Evolutionary conservation across 768 basidiomycete species (phyloP).

Genomic region (Phlebiopsis gigantea): DNA sequence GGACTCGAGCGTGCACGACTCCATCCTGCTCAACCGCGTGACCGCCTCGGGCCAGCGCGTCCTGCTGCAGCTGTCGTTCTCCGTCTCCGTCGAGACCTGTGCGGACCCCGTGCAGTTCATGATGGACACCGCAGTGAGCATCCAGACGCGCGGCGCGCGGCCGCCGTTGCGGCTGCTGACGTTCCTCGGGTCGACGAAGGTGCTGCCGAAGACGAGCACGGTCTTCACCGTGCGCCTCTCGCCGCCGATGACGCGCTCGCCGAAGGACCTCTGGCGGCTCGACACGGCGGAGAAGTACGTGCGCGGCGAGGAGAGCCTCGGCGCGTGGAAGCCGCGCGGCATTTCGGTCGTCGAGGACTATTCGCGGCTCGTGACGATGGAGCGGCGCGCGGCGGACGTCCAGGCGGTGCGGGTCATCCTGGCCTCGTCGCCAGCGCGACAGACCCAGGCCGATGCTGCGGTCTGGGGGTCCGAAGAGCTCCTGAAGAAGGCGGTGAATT

Average conservation of each 20-base stretch:
- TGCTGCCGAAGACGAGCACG: conserved; percentile 73
- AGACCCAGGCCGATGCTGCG: conserved; percentile 45
- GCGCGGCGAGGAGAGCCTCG: conserved; percentile 81
- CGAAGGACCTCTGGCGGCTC: conserved; percentile 88
- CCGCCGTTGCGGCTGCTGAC: conserved; percentile 62
- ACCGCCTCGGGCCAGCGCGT: conserved; percentile 76
- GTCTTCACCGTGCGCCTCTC: conserved; percentile 79
- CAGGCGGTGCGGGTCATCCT: conserved; percentile 83
- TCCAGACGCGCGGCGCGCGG: conserved; percentile 80
- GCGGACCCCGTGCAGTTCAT: conserved; percentile 83
- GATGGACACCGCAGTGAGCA: conserved; percentile 81
- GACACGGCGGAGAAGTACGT: conserved; percentile 96
- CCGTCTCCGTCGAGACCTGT: conserved; percentile 78
- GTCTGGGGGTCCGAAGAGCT: conserved; percentile 66
- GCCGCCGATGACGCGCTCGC: conserved; percentile 80
- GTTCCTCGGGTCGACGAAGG: conserved; percentile 74
- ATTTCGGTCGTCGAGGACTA: conserved; percentile 89
- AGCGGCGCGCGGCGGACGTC: conserved; percentile 80
- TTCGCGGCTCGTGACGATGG: conserved; percentile 61
- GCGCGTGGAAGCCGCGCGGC: conserved; percentile 82
- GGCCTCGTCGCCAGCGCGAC: conserved; percentile 44
- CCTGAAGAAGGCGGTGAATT: conserved; percentile 56
- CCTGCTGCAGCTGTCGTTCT: conserved; percentile 71
- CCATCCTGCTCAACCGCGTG: conserved; percentile 77
- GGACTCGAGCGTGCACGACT: conserved; percentile 93